Evolutionary conservation across 352 stramenopile species (phyloP), one percentile per base, ranked within the genome.

Genomic region (Phytophthora agathidicida): DNA sequence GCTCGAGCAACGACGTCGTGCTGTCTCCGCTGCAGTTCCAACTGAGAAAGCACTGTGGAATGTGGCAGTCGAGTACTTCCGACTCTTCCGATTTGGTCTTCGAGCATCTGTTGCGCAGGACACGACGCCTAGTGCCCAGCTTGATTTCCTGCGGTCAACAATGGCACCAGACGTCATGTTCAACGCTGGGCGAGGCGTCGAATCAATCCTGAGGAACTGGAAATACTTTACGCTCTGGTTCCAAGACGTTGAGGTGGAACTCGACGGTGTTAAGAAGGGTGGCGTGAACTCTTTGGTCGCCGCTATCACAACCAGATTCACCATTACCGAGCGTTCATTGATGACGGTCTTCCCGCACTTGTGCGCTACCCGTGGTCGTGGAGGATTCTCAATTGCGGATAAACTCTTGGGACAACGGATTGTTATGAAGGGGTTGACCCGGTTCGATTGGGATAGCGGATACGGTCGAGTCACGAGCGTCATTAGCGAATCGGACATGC

Each of bases 1-100:
- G 19, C 43, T 68, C 1, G 28, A 62, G 19, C 16, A 68, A 32
- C 50, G 44, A 16, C 59, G 36, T n/a, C 42, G 42, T 10, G 30
- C 59, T 3, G 19, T 68, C 35, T 23, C 24, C 7, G 8, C 44
- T 24, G 42, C 33, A 0, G 20, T 57, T 0, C 50, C 59, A 5
- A 44, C 27, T 1, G n/a, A 62, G 17, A 57, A 57, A 24, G 62
- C 50, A 5, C 28, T 56, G 0, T 68, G 59, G 59, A 62, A 48
- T 5, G 59, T 68, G 7, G 59, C 28, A 3, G 59, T 68, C 1
- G 60, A 68, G 44, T 68, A 68, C 30, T 68, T 63, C 16, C 60
- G 60, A 11, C 31, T 68, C 2, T 68, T 68, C 35, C 60, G 52
- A 11, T 58, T 37, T 20, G 60, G 60, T 4, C 41, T 58, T 23